Evolutionary conservation across 2,329 filamentous ascomycete genomes (phyloP), one percentile per base, ranked within the genome.

Genomic region (Capronia americana): DNA sequence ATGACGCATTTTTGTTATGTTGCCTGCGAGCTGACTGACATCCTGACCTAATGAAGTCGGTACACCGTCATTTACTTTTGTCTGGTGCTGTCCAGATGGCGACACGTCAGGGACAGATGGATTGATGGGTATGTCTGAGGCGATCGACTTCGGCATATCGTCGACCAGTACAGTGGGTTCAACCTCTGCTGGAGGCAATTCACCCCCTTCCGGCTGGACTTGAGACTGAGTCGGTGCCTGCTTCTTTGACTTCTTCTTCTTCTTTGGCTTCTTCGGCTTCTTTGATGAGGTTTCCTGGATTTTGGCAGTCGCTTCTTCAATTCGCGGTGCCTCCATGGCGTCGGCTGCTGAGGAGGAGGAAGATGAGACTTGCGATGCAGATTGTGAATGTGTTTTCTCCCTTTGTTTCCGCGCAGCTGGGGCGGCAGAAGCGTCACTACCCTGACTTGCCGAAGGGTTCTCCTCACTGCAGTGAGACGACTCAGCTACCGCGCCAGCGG

Each of bases 181-280:
- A 24, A 8, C 11, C 23, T 53, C 26, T 53, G 48, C 11, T 8
- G 48, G 26, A 28, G 48, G 11, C 14, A 5, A 20, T 17, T 24
- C 48, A 28, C 10, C 11, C 26, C 23, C 10, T 24, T 24, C 23
- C 6, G 48, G 12, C 14, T 10, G 20, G 8, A 10, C 20, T 28
- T 8, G 11, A 12, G 48, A n/a, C 48, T 53, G 11, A 8, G 24
- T 10, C 5, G 2, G 10, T 38, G 28, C 46, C 34, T 61, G 24
- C 11, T 54, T 61, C 50, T 55, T 38, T 24, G n/a, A 17, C 23
- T 61, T 61, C 59, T 54, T 53, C 44, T 38, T 56, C 53, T 57
- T 63, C 44, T 26, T 63, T 20, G 23, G 10, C 20, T 20, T 50
- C 24, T 57, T 64, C 44, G 51, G 53, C 32, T 51, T 53, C 17